A percentile compares a stretch with the other conserved stretches of the same genome.
These are phyloP conservation scores for Starmerella roubikii DNA, from an alignment of 805 yeast genomes.

Conservation along the genomic window DNA sequence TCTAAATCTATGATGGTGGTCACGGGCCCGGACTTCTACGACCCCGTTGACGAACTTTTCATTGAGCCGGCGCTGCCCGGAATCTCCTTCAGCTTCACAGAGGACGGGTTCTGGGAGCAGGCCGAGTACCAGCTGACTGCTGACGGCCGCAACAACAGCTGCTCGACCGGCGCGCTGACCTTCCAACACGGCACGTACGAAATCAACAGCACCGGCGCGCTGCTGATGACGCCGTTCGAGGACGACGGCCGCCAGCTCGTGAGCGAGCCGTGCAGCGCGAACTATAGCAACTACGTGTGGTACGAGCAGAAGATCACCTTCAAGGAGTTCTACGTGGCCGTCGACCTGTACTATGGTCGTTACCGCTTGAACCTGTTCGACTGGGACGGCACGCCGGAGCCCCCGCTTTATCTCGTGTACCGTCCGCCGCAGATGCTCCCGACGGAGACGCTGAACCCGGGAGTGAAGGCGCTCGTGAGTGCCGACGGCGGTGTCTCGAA, in stretches of 20 bases:
- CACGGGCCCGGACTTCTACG: constrained; percentile 89
- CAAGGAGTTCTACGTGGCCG: constrained; percentile 40
- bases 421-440: constrained; percentile 95
- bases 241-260: constrained; percentile 89
- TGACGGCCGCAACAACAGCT: constrained; percentile 41
- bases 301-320: constrained; percentile 56
- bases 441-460: constrained; percentile 76
- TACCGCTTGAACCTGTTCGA: constrained; percentile 59
- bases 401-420: constrained; percentile 84
- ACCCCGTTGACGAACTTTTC: constrained; percentile 86
- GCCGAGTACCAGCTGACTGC: constrained; percentile 61
- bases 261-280: constrained; percentile 60
- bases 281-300: constrained; percentile 46
- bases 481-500: neutral
- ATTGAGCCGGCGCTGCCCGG: constrained; percentile 97
- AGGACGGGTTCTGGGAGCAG: constrained; percentile 81
- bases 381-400: constrained; percentile 59
- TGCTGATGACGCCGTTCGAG: constrained; percentile 55
- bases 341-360: constrained; percentile 77
- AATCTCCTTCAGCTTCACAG: constrained; percentile 79
- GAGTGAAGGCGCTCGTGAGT: constrained; percentile 28
- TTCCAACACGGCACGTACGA: constrained; percentile 83
- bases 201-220: constrained; percentile 46
- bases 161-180: constrained; percentile 70
- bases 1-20: constrained; percentile 87